Evolutionary conservation across 441 rosid genomes (phyloP), one percentile per base, ranked within the genome.

Genomic region (Erodium chrysanthum): DNA sequence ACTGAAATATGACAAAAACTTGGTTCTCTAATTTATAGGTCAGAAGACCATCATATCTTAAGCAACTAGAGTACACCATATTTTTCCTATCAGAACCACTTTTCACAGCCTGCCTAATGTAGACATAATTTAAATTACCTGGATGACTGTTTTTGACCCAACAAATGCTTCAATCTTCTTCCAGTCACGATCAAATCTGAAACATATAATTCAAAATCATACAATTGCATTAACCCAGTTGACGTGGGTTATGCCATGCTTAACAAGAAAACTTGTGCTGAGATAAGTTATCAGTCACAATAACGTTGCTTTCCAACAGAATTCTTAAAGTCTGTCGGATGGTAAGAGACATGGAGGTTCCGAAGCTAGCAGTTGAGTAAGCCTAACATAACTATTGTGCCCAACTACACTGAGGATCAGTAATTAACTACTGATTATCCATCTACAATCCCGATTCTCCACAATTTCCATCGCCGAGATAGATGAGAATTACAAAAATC

Each of bases 161-260:
- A 94, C 84, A 81, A 88, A 94, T 21, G 96, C 98, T 72, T 88
- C 97, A 22, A 94, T 94, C 85, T 91, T 94, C 84, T 94, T 94
- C 98, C 98, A 94, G 66, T 94, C 98, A 61, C 97, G 91, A 77
- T 94, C 98, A 70, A 91, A 94, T 54, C 97, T 94, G 80, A 62
- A 61, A 62, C n/a, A 59, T 4, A 68, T 40, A 18, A 74, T 56
- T 56, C 61, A 31, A 22, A 46, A 10, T 27, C 10, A 59, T 69
- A 40, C 25, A 58, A 20, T 56, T 56, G 61, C 23, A 21, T 56
- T 56, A 14, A 58, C 27, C n/a, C 40, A 60, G 52, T 4, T 63
- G 4, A 10, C 18, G 46, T 1, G 0, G 27, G 20, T 18, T 12
- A 11, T 15, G 20, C 12, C 58, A 40, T 18, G 18, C 18, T n/a